phyloP scores from a whole-genome alignment of 2,329 filamentous ascomycete genomes.

The Aspergillus alliaceus region DNA sequence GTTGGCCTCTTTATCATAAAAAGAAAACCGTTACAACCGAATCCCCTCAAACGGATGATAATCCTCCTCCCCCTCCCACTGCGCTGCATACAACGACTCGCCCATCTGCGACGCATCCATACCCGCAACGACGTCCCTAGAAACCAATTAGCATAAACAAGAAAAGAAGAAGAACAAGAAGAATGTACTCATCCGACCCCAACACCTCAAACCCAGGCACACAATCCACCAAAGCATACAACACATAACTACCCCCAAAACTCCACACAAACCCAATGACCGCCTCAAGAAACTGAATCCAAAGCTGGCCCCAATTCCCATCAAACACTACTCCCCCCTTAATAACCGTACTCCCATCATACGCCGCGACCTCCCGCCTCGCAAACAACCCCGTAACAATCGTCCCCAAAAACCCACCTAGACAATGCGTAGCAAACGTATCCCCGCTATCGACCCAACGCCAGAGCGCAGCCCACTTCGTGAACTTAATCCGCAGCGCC shows the following conservation, averaged over 20 bases:
- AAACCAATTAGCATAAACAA: neutral
- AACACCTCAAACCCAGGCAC: conserved; percentile 55
- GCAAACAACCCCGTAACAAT: conserved; percentile 54
- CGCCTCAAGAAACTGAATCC: conserved; percentile 53
- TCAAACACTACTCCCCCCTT: conserved; percentile 55
- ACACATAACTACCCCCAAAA: conserved; percentile 49
- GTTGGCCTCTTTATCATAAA: neutral
- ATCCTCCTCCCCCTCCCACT: conserved; percentile 31
- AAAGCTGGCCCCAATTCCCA: conserved; percentile 51
- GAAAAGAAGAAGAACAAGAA: neutral
- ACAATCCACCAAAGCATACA: conserved; percentile 54
- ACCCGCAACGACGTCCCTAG: conserved; percentile 46
- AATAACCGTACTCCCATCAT: conserved; percentile 50
- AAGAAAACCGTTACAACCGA: neutral
- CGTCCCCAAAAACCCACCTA: conserved; percentile 53
- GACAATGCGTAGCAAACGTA: conserved; percentile 56
- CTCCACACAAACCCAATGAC: conserved; percentile 53
- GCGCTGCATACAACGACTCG: conserved; percentile 45
- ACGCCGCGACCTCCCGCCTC: conserved; percentile 52
- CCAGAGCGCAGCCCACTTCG: conserved; percentile 46
- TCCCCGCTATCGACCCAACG: conserved; percentile 58
- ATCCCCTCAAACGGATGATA: conserved; percentile 22
- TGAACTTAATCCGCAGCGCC: conserved; percentile 55
- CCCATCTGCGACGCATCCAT: conserved; percentile 54
- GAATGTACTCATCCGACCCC: conserved; percentile 52